Evolutionary conservation across 2,329 filamentous ascomycete species (phyloP).

Genomic region (Orbilia brochopaga): DNA sequence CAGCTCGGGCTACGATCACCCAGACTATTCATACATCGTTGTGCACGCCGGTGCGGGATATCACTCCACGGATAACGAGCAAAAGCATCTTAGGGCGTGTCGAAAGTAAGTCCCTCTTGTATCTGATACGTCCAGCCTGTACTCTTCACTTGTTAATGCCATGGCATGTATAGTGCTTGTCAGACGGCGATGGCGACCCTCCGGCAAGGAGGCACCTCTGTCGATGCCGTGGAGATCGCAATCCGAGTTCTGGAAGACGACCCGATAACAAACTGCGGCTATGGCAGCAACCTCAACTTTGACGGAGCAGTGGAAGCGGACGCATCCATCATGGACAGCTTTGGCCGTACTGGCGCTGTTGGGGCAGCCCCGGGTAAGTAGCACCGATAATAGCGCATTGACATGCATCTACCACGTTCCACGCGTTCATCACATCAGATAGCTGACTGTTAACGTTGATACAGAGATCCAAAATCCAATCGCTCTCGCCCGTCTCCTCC

Average conservation of each 20-base stretch:
- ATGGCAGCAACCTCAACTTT: slow-evolving; percentile 90
- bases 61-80: slow-evolving; percentile 85
- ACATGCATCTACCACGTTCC: slow-evolving; percentile 44
- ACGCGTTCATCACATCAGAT: slow-evolving; percentile 4
- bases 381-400: not conserved
- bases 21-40: slow-evolving; percentile 72
- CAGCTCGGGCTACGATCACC: slow-evolving; percentile 28
- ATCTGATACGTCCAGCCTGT: not conserved
- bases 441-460: slow-evolving; percentile 47
- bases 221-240: slow-evolving; percentile 88
- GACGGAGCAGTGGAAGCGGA: slow-evolving; percentile 93
- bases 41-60: slow-evolving; percentile 95
- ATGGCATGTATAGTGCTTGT: slow-evolving; percentile 71
- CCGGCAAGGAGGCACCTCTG: slow-evolving; percentile 75
- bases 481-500: slow-evolving; percentile 78
- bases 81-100: slow-evolving; percentile 82
- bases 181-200: slow-evolving; percentile 78
- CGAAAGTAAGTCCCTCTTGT: slow-evolving; percentile 72
- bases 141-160: not conserved
- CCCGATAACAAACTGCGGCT: slow-evolving; percentile 95
- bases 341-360: slow-evolving; percentile 88
- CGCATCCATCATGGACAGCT: slow-evolving; percentile 88
- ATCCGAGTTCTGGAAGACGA: slow-evolving; percentile 87
- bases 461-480: slow-evolving; percentile 92
- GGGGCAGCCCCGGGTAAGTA: slow-evolving; percentile 85